Evolutionary conservation across 768 basidiomycete species (phyloP), one percentile per base, ranked within the genome.

Genomic region (Termitomyces sp.): DNA sequence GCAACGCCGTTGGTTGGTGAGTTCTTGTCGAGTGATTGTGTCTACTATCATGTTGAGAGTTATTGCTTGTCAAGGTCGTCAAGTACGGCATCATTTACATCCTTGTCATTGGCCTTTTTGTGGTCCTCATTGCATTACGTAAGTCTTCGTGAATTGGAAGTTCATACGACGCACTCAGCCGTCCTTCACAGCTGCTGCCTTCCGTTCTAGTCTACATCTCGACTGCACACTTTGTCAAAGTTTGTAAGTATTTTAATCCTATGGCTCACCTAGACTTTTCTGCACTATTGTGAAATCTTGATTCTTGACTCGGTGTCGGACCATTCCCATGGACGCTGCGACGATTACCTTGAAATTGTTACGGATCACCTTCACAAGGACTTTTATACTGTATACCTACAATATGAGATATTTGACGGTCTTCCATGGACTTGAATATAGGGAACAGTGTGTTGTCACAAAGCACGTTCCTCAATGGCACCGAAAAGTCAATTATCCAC

Each of bases 1-100:
- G 69, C 92, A 94, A 68, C 87, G 95, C 54, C 86, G 93, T 57
- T 88, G 87, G 82, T 94, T 95, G 65, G 92, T 96, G 68, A 69
- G 85, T 77, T 38, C 8, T 28, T 38, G 36, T 48, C 12, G 49
- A 10, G 1, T 16, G 16, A 36, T 18, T 40, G 6, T 14, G 24
- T 46, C 10, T 18, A 20, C 32, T 22, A 22, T 16, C 16, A 18
- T 33, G 6, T 24, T 46, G 26, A 56, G 24, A 14, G 13, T 26
- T 33, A n/a, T n/a, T 36, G 14, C 42, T n/a, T 40, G 14, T 45
- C n/a, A 52, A 90, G 88, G 85, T 92, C 62, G 78, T 91, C 72
- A 90, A 86, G 73, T 95, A 95, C 64, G 88, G 94, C 47, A 73
- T 88, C 53, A 70, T 94, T 48, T 98, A 90, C 72, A 70, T 88